Base-by-base conservation (phyloP, 2,329 filamentous ascomycete species). In the Emydomyces testavorans region DNA sequence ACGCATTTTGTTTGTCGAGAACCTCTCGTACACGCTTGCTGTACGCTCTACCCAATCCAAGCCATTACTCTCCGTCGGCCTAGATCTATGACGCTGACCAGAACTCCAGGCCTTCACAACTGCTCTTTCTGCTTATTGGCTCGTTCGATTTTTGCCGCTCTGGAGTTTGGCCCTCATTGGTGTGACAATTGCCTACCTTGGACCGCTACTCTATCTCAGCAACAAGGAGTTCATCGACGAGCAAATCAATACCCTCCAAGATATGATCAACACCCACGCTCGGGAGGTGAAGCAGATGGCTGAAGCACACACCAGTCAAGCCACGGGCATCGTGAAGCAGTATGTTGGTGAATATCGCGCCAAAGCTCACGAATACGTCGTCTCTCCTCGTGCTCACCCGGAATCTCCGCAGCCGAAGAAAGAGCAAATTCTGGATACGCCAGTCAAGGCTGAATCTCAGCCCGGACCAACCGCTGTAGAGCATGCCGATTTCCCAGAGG, bases 1-100 rank as follows among this genome's bases (percentile, higher is more conserved):
- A 69, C 74, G 79, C 50, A 72, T 82, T 53, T 62, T 82, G 50
- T 82, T 81, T 57, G 78, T 76, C 26, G 79, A 82, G 70, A 82
- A 82, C 57, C 68, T 80, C 48, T 71, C 73, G 50, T 75, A 73
- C 51, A 81, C 78, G 11, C 62, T 77, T 60, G 71, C 70, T 50
- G 78, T 80, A 72, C 62, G 77, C 65, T 38, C 18, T 37, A 8
- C 11, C 45, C 37, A 18, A 26, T 13, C 29, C 11, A 10, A 20
- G 40, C 13, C 6, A 23, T 35, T 23, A 18, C 11, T 40, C n/a
- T n/a, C n/a, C n/a, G n/a, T n/a, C n/a, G n/a, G n/a, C 29, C 6
- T n/a, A n/a, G 23, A 20, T 16, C 4, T 3, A 28, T 11, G 24
- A 47, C 48, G 52, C 59, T 61, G 47, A 60, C 47, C 6, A 38